phyloP scores from a whole-genome alignment of 805 yeast species.

The Pichia cephalocereana region DNA sequence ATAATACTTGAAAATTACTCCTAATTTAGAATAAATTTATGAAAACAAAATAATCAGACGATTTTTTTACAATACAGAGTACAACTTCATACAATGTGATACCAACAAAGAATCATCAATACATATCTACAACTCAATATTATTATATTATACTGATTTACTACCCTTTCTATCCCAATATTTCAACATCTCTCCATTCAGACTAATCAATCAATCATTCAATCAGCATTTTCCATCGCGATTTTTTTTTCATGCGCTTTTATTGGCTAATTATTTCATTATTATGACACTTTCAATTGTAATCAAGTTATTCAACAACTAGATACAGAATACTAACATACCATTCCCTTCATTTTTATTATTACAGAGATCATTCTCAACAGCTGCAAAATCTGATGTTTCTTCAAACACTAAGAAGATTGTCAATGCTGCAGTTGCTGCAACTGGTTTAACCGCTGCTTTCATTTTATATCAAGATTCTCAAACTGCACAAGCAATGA shows the following conservation, averaged over 20 bases:
- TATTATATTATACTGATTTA: neutral
- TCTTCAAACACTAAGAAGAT: constrained; percentile 35
- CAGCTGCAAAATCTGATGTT: constrained; percentile 25
- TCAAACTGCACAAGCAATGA: constrained; percentile 88
- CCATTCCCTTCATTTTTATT: neutral
- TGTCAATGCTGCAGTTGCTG: constrained; percentile 57
- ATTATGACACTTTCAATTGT: neutral
- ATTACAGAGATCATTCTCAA: constrained; percentile 27
- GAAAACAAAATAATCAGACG: no score
- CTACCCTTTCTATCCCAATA: no score
- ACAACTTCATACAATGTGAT: no score
- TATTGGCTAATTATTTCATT: constrained; percentile 15
- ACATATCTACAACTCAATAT: no score
- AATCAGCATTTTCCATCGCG: constrained; percentile 7
- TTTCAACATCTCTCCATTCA: no score
- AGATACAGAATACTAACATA: constrained; percentile 12
- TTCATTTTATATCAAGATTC: constrained; percentile 77
- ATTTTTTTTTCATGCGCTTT: constrained; percentile 21
- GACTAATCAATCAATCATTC: neutral
- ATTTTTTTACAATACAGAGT: no score
- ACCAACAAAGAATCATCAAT: no score
- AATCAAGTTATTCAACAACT: neutral
- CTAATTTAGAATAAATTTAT: no score
- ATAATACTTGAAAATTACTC: no score
- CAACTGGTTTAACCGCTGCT: constrained; percentile 73